Evolutionary conservation across 768 basidiomycete species (phyloP), one percentile per base, ranked within the genome.

Genomic region (Porphyrellus cyaneotinctus): DNA sequence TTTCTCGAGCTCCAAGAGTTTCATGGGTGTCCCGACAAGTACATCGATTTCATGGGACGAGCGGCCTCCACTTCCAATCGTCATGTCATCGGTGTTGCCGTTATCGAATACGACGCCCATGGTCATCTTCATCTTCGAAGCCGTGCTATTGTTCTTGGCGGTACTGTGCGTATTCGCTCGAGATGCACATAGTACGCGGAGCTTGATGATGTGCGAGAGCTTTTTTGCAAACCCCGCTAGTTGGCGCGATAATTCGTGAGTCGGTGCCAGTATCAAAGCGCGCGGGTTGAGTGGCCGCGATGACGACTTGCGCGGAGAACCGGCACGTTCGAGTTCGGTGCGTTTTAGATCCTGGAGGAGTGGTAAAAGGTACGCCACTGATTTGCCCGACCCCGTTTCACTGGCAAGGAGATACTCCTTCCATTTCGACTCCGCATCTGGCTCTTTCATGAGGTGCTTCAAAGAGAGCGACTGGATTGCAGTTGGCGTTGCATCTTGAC

Each of bases 341-440:
- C 72, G 64, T 67, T 95, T 95, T 64, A 95, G 74, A 56, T 78
- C 72, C 58, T 95, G 88, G 2, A 95, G 75, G 49, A 95, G 68
- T 0, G 93, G 93, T 6, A 95, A 77, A 38, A 95, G 79, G 67
- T 94, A 95, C 1, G 94, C 93, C 26, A 95, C 80, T 2, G 88
- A 92, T 72, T 95, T 95, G 1, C 92, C 93, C 0, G 91, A 92
- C 15, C 94, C 93, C 0, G 91, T 95, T 69, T 95, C 92, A 0
- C 88, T 85, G 0, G 91, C 93, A 1, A 95, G 76, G 7, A 95
- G 78, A 58, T 78, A 85, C 43, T 82, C 74, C 42, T 53, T 69
- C 60, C 53, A 58, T 24, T 48, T 60, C 14, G 56, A 33, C 32
- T 47, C 60, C 15, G 39, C 28, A 31, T 54, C 47, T 22, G 61